A percentile compares a stretch with the other conserved stretches of the same genome.
These are phyloP conservation scores for Neopestalotiopsis sp. DNA, from an alignment of 2,329 filamentous ascomycete species.

Conservation along the genomic window DNA sequence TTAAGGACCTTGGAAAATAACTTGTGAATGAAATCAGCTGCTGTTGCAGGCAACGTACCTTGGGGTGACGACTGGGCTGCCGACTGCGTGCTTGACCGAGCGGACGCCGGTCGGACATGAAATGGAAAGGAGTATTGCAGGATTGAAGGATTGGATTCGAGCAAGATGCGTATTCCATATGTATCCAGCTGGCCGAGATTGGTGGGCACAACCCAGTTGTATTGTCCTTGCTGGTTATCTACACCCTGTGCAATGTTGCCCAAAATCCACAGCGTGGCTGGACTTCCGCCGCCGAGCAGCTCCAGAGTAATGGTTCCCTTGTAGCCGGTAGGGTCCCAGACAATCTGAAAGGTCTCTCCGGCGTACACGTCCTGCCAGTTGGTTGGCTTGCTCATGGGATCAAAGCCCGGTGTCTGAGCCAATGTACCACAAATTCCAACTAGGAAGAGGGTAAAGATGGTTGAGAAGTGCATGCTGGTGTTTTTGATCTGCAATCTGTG, in stretches of 20 bases:
- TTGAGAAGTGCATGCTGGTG: neutral
- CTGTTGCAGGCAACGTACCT: neutral
- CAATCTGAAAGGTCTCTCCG: slow-evolving; percentile 4
- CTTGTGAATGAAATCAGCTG: neutral
- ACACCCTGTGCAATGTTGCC: slow-evolving; percentile 4
- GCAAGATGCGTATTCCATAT: slow-evolving; percentile 7
- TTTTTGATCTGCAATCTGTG: neutral
- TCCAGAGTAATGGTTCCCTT: slow-evolving; percentile 1
- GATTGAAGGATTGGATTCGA: neutral
- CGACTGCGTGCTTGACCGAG: neutral
- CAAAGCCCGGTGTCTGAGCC: slow-evolving; percentile 8
- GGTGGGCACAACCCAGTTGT: neutral
- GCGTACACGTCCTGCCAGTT: slow-evolving; percentile 7
- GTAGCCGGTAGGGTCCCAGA: slow-evolving; percentile 1
- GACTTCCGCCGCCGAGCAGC: slow-evolving; percentile 6
- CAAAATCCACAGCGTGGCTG: neutral
- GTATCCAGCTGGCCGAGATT: neutral
- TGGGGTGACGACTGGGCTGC: neutral
- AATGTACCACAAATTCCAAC: neutral
- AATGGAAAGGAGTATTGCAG: slow-evolving; percentile 10
- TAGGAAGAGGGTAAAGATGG: neutral
- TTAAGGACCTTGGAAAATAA: neutral
- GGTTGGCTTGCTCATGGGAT: neutral
- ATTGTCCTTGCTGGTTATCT: neutral
- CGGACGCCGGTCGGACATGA: neutral